Evolutionary conservation across 1,139 yeast species (phyloP).

Genomic region (Arxiozyma telluris): DNA sequence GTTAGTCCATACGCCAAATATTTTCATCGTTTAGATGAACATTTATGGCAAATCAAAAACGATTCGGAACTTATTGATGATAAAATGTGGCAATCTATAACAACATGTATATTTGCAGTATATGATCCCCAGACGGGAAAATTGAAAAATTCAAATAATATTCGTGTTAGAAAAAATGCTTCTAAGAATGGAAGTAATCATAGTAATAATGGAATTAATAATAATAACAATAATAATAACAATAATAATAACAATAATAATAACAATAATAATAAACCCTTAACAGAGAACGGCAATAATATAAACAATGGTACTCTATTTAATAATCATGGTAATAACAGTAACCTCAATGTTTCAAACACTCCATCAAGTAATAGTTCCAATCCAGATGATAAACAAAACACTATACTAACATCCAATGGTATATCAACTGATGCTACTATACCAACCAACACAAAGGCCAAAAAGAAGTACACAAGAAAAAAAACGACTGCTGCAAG

Average conservation of each 20-base stretch:
- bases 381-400: background rate
- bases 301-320: background rate
- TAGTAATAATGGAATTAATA: background rate
- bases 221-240: conserved; percentile 1
- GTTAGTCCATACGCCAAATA: conserved; percentile 28
- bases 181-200: conserved; percentile 6
- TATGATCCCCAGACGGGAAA: conserved; percentile 26
- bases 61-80: conserved; percentile 25
- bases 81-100: conserved; percentile 25
- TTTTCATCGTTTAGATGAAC: conserved; percentile 22
- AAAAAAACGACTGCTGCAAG: conserved; percentile 4
- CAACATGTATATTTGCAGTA: conserved; percentile 21
- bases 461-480: conserved; percentile 7
- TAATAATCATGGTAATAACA: conserved; percentile 2
- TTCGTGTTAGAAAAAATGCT: background rate
- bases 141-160: conserved; percentile 11
- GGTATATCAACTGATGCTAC: background rate
- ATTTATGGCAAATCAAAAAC: conserved; percentile 25
- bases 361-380: conserved; percentile 1
- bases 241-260: background rate
- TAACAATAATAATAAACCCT: background rate
- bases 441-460: conserved; percentile 3
- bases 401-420: background rate
- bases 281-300: background rate
- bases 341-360: background rate